A percentile compares a stretch with the other conserved stretches of the same genome.
Evolutionary conservation across 768 basidiomycete species (phyloP).

Genomic region (Phanerochaete sordida): DNA sequence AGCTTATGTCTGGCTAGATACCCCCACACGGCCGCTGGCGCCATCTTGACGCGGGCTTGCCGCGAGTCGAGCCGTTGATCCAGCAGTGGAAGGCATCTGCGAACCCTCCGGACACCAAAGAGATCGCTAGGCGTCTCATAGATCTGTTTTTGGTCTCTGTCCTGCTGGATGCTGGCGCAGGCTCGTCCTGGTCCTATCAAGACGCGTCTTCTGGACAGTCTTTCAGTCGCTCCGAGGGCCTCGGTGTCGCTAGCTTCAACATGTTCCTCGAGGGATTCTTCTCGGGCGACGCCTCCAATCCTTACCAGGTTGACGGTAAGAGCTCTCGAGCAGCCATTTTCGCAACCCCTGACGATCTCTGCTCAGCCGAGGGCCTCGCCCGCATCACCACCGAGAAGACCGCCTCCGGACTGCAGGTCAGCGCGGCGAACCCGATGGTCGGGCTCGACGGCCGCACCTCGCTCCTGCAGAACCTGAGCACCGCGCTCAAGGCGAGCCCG

Average conservation of each 20-base stretch:
- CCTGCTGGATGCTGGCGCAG: conserved; percentile 92
- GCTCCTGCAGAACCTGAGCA: conserved; percentile 68
- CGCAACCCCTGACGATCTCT: neutral
- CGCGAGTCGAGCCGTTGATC: conserved; percentile 62
- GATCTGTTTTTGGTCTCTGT: conserved; percentile 92
- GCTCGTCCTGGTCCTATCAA: conserved; percentile 72
- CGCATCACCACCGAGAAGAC: conserved; percentile 57
- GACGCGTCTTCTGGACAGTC: conserved; percentile 52
- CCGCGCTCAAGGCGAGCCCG: conserved; percentile 62
- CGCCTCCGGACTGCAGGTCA: conserved; percentile 76
- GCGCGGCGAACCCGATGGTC: conserved; percentile 75
- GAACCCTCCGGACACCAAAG: conserved; percentile 43
- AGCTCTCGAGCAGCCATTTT: too few relatives aligned
- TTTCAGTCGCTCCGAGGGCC: conserved; percentile 72
- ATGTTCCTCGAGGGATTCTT: conserved; percentile 89
- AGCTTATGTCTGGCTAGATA: conserved; percentile 44
- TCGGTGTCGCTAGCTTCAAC: conserved; percentile 86
- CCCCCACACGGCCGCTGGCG: conserved; percentile 89
- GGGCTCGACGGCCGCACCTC: conserved; percentile 85
- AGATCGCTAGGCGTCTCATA: conserved; percentile 70
- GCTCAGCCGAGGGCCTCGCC: conserved; percentile 65
- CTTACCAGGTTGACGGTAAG: conserved; percentile 78
- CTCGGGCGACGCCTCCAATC: conserved; percentile 58
- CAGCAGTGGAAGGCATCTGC: conserved; percentile 46
- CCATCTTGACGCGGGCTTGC: conserved; percentile 70